Percentiles rank a stretch among this genome's conserved stretches.
phyloP scores from a whole-genome alignment of 768 basidiomycete species.

The Cystofilobasidium capitatum region DNA sequence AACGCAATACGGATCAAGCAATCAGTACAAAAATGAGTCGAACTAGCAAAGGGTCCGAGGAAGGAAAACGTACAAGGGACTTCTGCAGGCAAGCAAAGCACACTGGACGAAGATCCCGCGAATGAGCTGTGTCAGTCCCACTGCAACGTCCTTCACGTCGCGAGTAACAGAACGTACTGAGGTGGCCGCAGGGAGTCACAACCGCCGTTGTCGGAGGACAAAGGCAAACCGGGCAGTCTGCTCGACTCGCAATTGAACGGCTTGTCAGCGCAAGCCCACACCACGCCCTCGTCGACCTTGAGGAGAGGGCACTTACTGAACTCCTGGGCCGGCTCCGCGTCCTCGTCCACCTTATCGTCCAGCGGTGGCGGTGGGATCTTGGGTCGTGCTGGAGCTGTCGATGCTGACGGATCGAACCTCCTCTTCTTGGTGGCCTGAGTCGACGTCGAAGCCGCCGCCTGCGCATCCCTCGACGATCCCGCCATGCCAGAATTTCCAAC shows the following conservation, averaged over 20 bases:
- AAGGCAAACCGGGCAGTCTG: slow-evolving; percentile 64
- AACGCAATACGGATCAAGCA: neutral
- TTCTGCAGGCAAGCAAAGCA: slow-evolving; percentile 11
- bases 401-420: too few species aligned
- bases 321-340: neutral
- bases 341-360: neutral
- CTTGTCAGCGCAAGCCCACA: neutral
- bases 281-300: neutral
- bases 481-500: too few species aligned
- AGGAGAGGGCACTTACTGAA: neutral
- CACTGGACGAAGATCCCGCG: neutral
- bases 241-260: neutral
- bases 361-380: neutral
- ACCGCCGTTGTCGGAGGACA: slow-evolving; percentile 64
- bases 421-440: too few species aligned
- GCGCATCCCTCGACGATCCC: too few species aligned
- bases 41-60: neutral
- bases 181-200: slow-evolving; percentile 68
- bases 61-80: neutral
- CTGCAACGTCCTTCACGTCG: too few species aligned
- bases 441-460: too few species aligned
- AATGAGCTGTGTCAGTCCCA: too few species aligned
- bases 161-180: slow-evolving; percentile 32
- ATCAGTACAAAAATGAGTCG: too few species aligned
- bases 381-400: too few species aligned